These are phyloP conservation scores for Acrodontium crateriforme DNA, from an alignment of 2,329 filamentous ascomycete genomes.

Conservation along the genomic window DNA sequence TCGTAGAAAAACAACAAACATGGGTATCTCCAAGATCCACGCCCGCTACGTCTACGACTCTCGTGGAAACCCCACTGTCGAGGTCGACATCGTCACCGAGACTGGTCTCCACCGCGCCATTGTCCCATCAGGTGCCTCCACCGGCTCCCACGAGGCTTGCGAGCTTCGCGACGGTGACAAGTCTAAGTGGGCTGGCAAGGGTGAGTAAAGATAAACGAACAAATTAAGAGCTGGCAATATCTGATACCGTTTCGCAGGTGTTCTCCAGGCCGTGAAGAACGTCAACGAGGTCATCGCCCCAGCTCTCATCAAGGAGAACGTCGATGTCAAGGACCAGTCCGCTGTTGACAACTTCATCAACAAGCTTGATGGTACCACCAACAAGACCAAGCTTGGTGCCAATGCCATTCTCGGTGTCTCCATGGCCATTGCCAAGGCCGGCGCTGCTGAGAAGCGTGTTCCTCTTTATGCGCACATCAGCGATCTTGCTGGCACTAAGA, in stretches of 20 bases:
- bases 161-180: conserved; percentile 41
- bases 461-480: conserved; percentile 46
- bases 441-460: conserved; percentile 40
- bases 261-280: conserved; percentile 41
- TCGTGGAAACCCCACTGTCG: conserved; percentile 93
- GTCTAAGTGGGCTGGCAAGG: conserved; percentile 40
- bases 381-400: conserved; percentile 46
- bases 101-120: conserved; percentile 94
- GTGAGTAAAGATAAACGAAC: conserved; percentile 15
- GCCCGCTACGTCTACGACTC: conserved; percentile 88
- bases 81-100: conserved; percentile 94
- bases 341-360: conserved; percentile 41
- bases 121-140: conserved; percentile 91
- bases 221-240: not conserved
- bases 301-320: conserved; percentile 38
- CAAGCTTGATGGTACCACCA: conserved; percentile 42
- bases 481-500: conserved; percentile 38
- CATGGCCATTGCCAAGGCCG: conserved; percentile 46
- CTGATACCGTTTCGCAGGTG: conserved; percentile 22
- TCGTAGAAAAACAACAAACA: too few relatives aligned
- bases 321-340: conserved; percentile 42
- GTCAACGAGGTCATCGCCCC: conserved; percentile 42
- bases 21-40: conserved; percentile 53
- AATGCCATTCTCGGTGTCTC: conserved; percentile 48
- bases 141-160: conserved; percentile 45